Evolutionary conservation across 495 filamentous ascomycete species (phyloP), one percentile per base, ranked within the genome.

Genomic region (Delitschia confertaspora): DNA sequence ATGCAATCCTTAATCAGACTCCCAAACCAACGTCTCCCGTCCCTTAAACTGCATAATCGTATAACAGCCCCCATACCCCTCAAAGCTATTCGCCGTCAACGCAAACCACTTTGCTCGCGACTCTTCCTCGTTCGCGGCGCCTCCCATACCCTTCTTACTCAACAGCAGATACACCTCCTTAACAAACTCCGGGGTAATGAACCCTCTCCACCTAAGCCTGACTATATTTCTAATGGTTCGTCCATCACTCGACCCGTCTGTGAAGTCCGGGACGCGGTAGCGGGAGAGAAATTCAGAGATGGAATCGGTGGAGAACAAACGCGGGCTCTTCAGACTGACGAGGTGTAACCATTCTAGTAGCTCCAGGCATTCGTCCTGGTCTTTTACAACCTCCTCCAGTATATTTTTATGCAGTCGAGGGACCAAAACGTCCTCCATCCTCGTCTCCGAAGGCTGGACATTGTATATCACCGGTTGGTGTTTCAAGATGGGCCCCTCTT

Each of bases 331-430:
- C 2, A 89, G 71, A 9, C 74, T 69, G 8, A 83, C 65, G 39
- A 98, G 68, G 18, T 80, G 80, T 2, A 95, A 64, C 85, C 88
- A 98, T 63, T 98, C 91, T 20, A 85, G 78, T 8, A 85, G 54
- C 10, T 34, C 35, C 3, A 60, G 46, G 4, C 40, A 47, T 26
- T 49, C 47, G 16, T 52, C 45, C 14, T 43, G 25, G 16, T 35
- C 17, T 21, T 31, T 23, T 6, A 48, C 24, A 7, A 34, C 30
- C 2, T 44, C 11, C n/a, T 20, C 13, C 6, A 33, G 42, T 18
- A 18, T 4, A 11, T n/a, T 13, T 20, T 19, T 45, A 22, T n/a
- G n/a, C 1, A 53, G 10, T 21, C 38, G 22, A 1, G 46, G 52
- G 2, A 31, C 31, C 6, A 35, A 6, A 5, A 37, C 32, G 13